Conservation (phyloP, 257 asterid species). For the Przewalskia tangutica region DNA sequence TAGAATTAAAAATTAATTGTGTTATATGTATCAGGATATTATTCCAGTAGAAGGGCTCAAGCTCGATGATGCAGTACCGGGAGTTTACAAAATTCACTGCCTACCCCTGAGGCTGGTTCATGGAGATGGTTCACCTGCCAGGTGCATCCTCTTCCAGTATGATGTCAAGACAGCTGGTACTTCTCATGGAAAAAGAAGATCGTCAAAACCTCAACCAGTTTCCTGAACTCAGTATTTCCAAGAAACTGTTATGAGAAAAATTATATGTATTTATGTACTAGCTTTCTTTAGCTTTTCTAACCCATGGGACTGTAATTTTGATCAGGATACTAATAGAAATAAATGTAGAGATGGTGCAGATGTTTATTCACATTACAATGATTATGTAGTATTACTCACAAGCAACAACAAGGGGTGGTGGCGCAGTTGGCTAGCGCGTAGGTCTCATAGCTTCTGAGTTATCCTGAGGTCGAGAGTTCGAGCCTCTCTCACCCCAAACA, state of each 20-base stretch:
- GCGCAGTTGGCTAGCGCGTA: slow-evolving; percentile 99
- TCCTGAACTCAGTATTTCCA: not conserved
- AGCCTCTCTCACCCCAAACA: not conserved
- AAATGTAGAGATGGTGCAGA: not conserved
- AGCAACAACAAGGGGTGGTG: slow-evolving; percentile 57
- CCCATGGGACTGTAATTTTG: not conserved
- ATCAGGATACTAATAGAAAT: not conserved
- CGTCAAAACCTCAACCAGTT: not conserved
- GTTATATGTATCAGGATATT: not conserved
- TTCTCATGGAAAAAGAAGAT: not conserved
- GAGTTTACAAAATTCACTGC: slow-evolving; percentile 25
- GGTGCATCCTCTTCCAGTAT: slow-evolving; percentile 29
- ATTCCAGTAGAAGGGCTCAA: slow-evolving; percentile 21
- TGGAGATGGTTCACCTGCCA: slow-evolving; percentile 24
- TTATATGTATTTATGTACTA: not conserved
- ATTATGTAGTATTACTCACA: not conserved
- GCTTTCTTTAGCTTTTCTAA: not conserved
- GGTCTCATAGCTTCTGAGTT: slow-evolving; percentile 71
- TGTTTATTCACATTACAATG: not conserved
- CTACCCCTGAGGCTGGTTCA: slow-evolving; percentile 15
- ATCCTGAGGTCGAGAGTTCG: not conserved
- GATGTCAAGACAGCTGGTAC: not conserved
- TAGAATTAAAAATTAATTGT: no score
- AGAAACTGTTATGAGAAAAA: not conserved
- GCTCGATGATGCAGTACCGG: slow-evolving; percentile 9